Evolutionary conservation across 345 rosid genomes (phyloP).

Genomic region (Lenwebbia sp.): DNA sequence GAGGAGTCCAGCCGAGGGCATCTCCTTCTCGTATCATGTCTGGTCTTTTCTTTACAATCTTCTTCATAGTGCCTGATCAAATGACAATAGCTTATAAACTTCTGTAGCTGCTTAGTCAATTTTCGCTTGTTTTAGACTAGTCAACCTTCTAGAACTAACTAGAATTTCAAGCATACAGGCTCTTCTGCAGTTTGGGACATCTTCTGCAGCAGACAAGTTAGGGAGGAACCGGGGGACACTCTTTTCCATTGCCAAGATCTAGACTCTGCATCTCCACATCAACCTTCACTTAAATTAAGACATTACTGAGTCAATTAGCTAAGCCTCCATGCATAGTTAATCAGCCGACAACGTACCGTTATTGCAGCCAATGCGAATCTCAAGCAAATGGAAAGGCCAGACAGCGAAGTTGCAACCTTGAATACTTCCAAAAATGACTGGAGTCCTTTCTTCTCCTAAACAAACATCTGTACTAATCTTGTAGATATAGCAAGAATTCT

Average conservation of each 20-base stretch:
- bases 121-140: not conserved
- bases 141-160: not conserved
- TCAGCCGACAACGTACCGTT: accelerated
- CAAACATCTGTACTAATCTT: not conserved
- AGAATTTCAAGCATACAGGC: not conserved
- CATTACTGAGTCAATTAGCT: not conserved
- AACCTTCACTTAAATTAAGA: not conserved
- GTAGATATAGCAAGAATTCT: not conserved
- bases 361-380: not conserved
- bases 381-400: not conserved
- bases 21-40: conserved; percentile 7
- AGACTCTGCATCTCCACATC: not conserved
- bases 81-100: not conserved
- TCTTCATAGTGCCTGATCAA: conserved; percentile 3
- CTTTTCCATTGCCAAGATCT: not conserved
- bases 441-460: not conserved
- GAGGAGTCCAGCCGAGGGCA: conserved; percentile 10
- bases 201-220: not conserved
- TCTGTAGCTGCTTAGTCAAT: not conserved
- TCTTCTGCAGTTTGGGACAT: not conserved
- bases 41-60: conserved; percentile 1
- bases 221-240: not conserved
- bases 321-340: not conserved
- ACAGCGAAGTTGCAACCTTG: not conserved
- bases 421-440: not conserved